Evolutionary conservation across 2,329 filamentous ascomycete genomes (phyloP), one percentile per base, ranked within the genome.

Genomic region (Arthrinium puccinioides): DNA sequence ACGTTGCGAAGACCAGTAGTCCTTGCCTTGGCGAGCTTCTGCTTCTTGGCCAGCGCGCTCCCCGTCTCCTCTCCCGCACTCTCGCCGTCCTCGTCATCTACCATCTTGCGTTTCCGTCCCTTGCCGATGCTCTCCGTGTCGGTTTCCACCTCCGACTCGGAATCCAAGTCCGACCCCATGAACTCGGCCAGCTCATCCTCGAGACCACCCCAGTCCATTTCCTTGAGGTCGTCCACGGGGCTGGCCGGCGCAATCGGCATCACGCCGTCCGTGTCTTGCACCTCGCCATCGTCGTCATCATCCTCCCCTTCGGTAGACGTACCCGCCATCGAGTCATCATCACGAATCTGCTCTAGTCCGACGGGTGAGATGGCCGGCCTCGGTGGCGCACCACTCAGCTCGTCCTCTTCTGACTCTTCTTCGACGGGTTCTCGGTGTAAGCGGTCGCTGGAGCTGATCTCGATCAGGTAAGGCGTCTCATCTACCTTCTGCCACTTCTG

Each of bases 401-500:
- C 63, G 21, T 50, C 45, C 21, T 59, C 45, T 24, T 51, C 36
- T 25, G 53, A 47, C 33, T 49, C 30, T 30, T 35, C 44, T 24
- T 62, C 60, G 2, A 52, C 52, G 5, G 13, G 4, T 4, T 15
- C 6, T 11, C 24, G 33, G 24, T 15, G 20, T 5, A 20, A 14
- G 7, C 33, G 33, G 20, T 36, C 33, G 10, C 33, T 18, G 6
- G 33, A 78, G 36, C 87, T 80, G 3, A 88, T 72, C n/a, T 82
- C 71, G 32, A 94, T 59, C n/a, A 84, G 66, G 53, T 90, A 95
- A 0, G 83, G 81, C 3, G 70, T 70, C 57, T 96, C 89, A 39
- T 92, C 80, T 9, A 94, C 67, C 39, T 76, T 81, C 44, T 75
- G 70, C 92, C 92, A 98, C 56, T 84, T 82, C 19, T 79, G 83